A percentile compares a stretch with the other conserved stretches of the same genome.
Evolutionary conservation across 2,329 filamentous ascomycete species (phyloP).

Genomic region (Lasiodiplodia sp.): DNA sequence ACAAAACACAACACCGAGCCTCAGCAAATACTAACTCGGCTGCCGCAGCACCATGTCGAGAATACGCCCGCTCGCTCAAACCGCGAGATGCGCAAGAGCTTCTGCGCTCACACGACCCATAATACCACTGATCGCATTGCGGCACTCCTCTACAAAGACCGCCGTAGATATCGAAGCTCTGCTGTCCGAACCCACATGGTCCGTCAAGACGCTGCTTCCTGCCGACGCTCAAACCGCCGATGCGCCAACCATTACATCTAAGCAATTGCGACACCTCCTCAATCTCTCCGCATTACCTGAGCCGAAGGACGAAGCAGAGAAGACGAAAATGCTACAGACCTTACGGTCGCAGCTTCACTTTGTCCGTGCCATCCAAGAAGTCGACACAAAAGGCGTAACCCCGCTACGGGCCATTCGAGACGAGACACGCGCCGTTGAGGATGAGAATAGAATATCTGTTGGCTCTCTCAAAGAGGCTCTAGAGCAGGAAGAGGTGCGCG

Average conservation of each 20-base stretch:
- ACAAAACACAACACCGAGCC: neutral
- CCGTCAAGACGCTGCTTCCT: slow-evolving; percentile 77
- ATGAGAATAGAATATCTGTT: slow-evolving; percentile 67
- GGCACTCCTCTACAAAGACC: slow-evolving; percentile 5
- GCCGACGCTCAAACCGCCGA: slow-evolving; percentile 39
- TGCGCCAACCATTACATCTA: slow-evolving; percentile 61
- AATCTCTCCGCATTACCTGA: slow-evolving; percentile 86
- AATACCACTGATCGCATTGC: neutral
- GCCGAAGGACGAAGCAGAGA: slow-evolving; percentile 68
- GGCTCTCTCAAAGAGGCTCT: slow-evolving; percentile 65
- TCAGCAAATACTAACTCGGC: neutral
- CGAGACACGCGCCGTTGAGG: slow-evolving; percentile 67
- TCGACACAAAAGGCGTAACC: slow-evolving; percentile 75
- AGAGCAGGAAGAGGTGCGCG: slow-evolving; percentile 66
- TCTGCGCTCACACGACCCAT: neutral
- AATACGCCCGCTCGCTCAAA: neutral
- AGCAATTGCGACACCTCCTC: slow-evolving; percentile 82
- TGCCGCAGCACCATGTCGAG: slow-evolving; percentile 1
- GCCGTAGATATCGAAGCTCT: slow-evolving; percentile 46
- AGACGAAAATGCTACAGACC: slow-evolving; percentile 74
- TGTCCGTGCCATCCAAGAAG: slow-evolving; percentile 81
- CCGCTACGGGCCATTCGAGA: slow-evolving; percentile 84
- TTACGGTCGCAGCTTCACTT: slow-evolving; percentile 87
- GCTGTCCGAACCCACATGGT: slow-evolving; percentile 81
- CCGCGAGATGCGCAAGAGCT: neutral